phyloP scores from a whole-genome alignment of 1,284 basidiomycete genomes.

The Ustilago trichophora region DNA sequence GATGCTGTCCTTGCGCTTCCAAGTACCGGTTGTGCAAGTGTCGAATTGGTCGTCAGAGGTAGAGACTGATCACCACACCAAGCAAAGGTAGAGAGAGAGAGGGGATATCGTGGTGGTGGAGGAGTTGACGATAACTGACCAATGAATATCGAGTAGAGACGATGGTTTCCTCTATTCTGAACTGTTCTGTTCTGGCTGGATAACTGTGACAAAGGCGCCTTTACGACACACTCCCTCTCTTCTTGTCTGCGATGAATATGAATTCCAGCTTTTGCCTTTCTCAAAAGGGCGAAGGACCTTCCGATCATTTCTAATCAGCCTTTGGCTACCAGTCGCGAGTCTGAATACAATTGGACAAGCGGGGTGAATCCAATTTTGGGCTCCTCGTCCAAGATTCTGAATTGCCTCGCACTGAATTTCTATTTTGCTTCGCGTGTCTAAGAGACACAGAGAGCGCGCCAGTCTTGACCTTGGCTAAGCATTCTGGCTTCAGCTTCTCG shows the following conservation, averaged over 20 bases:
- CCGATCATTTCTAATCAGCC: constrained; percentile 42
- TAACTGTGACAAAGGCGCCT: constrained; percentile 3
- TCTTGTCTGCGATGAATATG: too few species aligned
- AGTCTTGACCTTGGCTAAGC: constrained; percentile 27
- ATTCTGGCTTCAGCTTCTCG: constrained; percentile 8
- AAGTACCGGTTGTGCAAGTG: background rate
- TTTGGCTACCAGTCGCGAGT: background rate
- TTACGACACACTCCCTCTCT: background rate
- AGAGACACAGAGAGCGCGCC: constrained; percentile 28
- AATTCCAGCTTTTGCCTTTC: too few species aligned
- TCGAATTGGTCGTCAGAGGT: background rate
- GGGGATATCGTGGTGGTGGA: constrained; percentile 20
- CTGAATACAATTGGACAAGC: background rate
- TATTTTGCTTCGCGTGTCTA: background rate
- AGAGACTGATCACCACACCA: constrained; percentile 10
- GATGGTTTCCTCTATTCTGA: constrained; percentile 1
- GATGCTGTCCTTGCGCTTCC: background rate
- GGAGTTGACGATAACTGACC: background rate
- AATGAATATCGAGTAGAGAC: constrained; percentile 5
- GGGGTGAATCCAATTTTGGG: background rate
- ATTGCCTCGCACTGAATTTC: background rate
- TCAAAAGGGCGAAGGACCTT: constrained; percentile 19
- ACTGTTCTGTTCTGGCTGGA: background rate
- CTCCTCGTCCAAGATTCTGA: background rate
- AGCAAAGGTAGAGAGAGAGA: background rate